These are phyloP conservation scores for Pseudopithomyces chartarum DNA, from an alignment of 2,329 filamentous ascomycete genomes.

Conservation along the genomic window DNA sequence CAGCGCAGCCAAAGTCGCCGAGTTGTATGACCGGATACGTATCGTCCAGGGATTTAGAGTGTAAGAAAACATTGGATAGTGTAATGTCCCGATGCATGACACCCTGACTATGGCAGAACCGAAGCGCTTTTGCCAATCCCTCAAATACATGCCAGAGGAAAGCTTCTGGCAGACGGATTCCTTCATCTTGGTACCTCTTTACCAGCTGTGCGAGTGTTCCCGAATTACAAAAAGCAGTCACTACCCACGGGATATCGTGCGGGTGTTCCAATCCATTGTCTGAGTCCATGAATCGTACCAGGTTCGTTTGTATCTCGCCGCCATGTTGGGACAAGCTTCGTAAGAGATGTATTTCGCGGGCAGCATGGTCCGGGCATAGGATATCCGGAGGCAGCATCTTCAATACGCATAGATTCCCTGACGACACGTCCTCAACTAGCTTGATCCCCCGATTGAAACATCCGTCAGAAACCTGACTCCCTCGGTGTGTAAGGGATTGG, in stretches of 20 bases:
- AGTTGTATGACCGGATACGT: neutral
- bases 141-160: conserved; percentile 4
- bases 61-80: neutral
- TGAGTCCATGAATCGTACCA: neutral
- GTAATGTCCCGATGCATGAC: conserved; percentile 4
- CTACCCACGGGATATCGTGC: conserved; percentile 4
- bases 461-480: neutral
- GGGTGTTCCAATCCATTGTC: neutral
- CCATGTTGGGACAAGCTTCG: neutral
- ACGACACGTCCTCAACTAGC: neutral
- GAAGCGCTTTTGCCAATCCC: neutral
- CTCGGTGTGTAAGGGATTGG: neutral
- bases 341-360: neutral
- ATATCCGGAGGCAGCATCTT: conserved; percentile 3
- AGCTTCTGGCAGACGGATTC: neutral
- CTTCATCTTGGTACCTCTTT: neutral
- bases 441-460: conserved; percentile 4
- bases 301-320: neutral
- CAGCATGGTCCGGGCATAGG: neutral
- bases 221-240: neutral
- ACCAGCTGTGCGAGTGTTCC: conserved; percentile 1
- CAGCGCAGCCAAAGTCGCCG: conserved; percentile 5
- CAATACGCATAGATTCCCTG: neutral
- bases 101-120: neutral
- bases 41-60: neutral